Percentiles rank a stretch among this genome's conserved stretches.
phyloP scores from a whole-genome alignment of 768 basidiomycete genomes.

The Russula abietina region DNA sequence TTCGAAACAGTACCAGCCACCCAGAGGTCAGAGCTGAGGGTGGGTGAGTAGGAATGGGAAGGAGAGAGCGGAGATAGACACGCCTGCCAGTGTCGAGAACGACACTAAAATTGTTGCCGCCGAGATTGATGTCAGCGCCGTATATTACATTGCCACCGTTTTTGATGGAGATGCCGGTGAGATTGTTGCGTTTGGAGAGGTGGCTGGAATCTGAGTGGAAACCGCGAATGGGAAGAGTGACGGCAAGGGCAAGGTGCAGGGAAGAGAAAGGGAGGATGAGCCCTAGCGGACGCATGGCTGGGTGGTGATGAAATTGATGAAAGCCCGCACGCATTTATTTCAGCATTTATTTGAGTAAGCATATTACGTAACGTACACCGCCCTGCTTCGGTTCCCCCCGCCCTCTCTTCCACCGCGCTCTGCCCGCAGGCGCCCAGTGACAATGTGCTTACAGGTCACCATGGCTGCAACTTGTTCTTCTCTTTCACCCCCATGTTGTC shows the following conservation, averaged over 20 bases:
- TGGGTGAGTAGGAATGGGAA: constrained; percentile 9
- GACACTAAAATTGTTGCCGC: constrained; percentile 50
- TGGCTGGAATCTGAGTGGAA: not conserved
- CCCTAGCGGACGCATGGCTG: constrained; percentile 14
- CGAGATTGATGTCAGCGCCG: constrained; percentile 63
- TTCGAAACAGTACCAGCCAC: constrained; percentile 46
- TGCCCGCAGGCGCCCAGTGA: too few species aligned
- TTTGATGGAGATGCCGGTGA: constrained; percentile 38
- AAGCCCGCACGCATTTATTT: too few species aligned
- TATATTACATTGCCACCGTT: constrained; percentile 73
- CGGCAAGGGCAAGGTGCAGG: constrained; percentile 11
- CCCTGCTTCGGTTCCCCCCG: too few species aligned
- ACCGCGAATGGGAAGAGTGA: constrained; percentile 15
- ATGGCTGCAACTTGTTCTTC: not conserved
- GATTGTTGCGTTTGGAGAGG: constrained; percentile 8
- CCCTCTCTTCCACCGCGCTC: too few species aligned
- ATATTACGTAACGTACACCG: too few species aligned
- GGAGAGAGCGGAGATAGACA: constrained; percentile 11
- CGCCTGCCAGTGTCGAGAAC: constrained; percentile 77
- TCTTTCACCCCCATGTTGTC: not conserved
- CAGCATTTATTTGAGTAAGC: too few species aligned
- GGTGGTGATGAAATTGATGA: too few species aligned
- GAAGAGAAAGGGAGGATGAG: constrained; percentile 5
- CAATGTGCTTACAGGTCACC: not conserved
- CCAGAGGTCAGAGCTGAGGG: constrained; percentile 68